These are phyloP conservation scores for Tuber aestivum DNA, from an alignment of 495 filamentous ascomycete species.

Conservation along the genomic window DNA sequence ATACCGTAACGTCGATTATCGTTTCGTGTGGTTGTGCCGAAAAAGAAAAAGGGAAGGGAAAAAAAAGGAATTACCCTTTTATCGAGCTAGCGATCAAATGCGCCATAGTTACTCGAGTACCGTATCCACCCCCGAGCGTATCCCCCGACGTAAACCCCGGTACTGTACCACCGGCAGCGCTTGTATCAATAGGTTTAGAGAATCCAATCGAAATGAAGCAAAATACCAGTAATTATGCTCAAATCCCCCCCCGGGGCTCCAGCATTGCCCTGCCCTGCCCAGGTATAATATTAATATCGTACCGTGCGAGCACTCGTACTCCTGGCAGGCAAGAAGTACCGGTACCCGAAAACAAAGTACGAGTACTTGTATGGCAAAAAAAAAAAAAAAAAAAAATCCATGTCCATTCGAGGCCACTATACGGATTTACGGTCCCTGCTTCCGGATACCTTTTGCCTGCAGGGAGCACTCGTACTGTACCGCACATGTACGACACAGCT, in stretches of 20 bases:
- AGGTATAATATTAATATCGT: too few species aligned
- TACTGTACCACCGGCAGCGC: background rate
- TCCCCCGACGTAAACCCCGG: background rate
- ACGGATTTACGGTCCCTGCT: background rate
- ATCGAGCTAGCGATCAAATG: background rate
- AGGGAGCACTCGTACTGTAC: background rate
- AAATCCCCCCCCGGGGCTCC: background rate
- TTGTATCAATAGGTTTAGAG: background rate
- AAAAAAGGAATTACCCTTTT: background rate
- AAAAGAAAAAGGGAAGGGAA: background rate
- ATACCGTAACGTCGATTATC: background rate
- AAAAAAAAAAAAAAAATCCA: too few species aligned
- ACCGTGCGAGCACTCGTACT: too few species aligned
- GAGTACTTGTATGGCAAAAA: too few species aligned
- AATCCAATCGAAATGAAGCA: background rate
- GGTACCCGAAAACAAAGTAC: background rate
- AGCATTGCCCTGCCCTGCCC: too few species aligned
- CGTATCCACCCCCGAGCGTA: background rate
- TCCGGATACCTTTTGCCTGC: background rate
- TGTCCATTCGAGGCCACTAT: background rate
- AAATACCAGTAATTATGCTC: background rate
- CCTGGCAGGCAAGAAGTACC: background rate
- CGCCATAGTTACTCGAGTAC: background rate
- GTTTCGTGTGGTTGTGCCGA: background rate
- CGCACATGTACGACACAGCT: background rate